These are phyloP conservation scores for Cladosporium sphaerospermum DNA, from an alignment of 2,329 filamentous ascomycete species.

Conservation along the genomic window DNA sequence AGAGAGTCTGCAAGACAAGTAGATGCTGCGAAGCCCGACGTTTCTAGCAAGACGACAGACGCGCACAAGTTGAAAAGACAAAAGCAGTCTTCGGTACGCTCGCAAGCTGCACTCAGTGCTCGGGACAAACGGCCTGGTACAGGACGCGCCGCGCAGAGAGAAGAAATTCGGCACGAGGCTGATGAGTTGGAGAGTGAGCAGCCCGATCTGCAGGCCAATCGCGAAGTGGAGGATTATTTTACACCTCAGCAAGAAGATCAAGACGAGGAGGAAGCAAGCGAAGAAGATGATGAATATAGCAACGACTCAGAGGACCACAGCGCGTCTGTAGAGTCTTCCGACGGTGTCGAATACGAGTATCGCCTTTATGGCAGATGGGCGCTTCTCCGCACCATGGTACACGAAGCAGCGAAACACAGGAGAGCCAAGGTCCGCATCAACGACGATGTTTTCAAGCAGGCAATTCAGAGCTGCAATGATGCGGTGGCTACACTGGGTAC, in stretches of 20 bases:
- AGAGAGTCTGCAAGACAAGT: not conserved
- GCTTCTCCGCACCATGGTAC: not conserved
- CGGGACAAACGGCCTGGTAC: too few species aligned
- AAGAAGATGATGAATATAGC: not conserved
- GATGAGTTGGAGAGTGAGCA: too few species aligned
- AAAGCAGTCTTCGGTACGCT: not conserved
- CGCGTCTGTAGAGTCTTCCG: too few species aligned
- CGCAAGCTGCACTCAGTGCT: not conserved
- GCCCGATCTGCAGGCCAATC: too few species aligned
- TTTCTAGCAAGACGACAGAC: too few species aligned
- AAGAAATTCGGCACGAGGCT: too few species aligned
- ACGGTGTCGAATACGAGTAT: not conserved
- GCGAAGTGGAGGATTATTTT: not conserved
- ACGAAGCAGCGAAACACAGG: not conserved
- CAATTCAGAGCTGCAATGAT: not conserved
- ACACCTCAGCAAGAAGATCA: not conserved
- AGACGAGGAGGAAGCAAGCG: not conserved
- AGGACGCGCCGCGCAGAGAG: too few species aligned
- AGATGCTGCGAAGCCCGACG: not conserved
- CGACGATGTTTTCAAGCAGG: not conserved
- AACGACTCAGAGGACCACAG: not conserved
- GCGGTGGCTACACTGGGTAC: not conserved
- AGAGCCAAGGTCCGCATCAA: not conserved
- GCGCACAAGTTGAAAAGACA: not conserved
- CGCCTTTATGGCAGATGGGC: conserved; percentile 10